Evolutionary conservation across 2,329 filamentous ascomycete species (phyloP).

Genomic region (Mollisia scopiformis): DNA sequence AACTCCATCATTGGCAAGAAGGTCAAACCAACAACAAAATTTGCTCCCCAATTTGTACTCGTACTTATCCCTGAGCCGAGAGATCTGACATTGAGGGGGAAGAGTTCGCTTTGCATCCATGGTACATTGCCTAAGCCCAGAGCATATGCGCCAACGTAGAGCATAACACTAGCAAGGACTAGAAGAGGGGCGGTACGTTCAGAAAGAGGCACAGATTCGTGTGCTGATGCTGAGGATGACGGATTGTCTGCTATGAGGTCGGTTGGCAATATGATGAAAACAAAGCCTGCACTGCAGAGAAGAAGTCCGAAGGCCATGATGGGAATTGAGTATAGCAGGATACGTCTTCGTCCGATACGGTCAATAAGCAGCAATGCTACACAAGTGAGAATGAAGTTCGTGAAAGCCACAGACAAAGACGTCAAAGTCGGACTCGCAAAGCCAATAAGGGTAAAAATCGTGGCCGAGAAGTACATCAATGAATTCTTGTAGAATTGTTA

Average conservation of each 20-base stretch:
- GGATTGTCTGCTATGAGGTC: conserved; percentile 28
- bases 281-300: conserved; percentile 74
- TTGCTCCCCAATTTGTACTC: conserved; percentile 85
- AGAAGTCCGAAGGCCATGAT: conserved; percentile 79
- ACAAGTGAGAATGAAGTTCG: conserved; percentile 82
- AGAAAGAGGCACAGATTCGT: conserved; percentile 23
- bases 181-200: conserved; percentile 48
- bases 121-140: conserved; percentile 89
- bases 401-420: conserved; percentile 77
- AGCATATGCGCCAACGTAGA: conserved; percentile 86
- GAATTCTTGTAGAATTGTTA: conserved; percentile 61
- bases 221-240: conserved; percentile 28
- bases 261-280: conserved; percentile 47
- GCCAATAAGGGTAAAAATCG: conserved; percentile 76
- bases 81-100: conserved; percentile 75
- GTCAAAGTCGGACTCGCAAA: conserved; percentile 81
- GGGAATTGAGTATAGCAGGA: conserved; percentile 81
- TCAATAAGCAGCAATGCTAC: conserved; percentile 78
- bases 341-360: conserved; percentile 75
- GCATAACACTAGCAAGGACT: conserved; percentile 75
- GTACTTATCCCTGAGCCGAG: conserved; percentile 75
- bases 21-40: conserved; percentile 83
- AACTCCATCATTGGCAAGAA: conserved; percentile 87
- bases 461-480: conserved; percentile 89
- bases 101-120: conserved; percentile 95